Evolutionary conservation across 192 early-diverging fungal species (phyloP), one percentile per base, ranked within the genome.

Genomic region (Gonapodya prolifera): DNA sequence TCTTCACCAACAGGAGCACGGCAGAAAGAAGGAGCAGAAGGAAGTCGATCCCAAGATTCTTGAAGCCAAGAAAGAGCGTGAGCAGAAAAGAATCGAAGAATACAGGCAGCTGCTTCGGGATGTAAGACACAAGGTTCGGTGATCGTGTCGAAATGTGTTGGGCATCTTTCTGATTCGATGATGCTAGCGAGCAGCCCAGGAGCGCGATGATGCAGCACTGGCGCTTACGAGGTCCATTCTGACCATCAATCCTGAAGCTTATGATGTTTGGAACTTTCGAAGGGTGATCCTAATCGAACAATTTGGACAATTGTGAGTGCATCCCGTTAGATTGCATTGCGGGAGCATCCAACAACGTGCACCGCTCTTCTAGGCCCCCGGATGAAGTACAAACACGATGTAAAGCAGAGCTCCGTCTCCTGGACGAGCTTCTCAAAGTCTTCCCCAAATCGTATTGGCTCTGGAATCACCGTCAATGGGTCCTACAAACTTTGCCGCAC

Each of bases 361-460:
- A 13, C 31, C 18, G 29, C 31, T 23, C 0, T n/a, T 30, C 30
- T 23, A 83, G 81, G 35, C 73, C 81, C 34, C 79, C 79, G 28
- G 84, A 85, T n/a, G 83, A 80, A 30, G 73, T 81, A 34, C 77
- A 86, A 34, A 70, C 69, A 17, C 79, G 86, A 30, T 88, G 84
- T 76, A 76, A 83, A 30, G 76, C 80, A 16, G 98, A 99, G 77
- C 88, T 99, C 1, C 85, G 80, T 33, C 91, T 97, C 73, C 81
- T 92, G 35, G 88, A 93, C 77, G 88, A 91, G 34, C 82, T 90
- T 16, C 85, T 98, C 29, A 81, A 80, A 69, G 85, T 84, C 33
- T 93, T 94, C 78, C 94, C 95, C 45, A 99, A 99, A 81, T 96
- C 94, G 16, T 99, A 99, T 84, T 98, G 94, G 92, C 89, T 97